Evolutionary conservation across 2,329 filamentous ascomycete genomes (phyloP), one percentile per base, ranked within the genome.

Genomic region (Meredithiella fracta): DNA sequence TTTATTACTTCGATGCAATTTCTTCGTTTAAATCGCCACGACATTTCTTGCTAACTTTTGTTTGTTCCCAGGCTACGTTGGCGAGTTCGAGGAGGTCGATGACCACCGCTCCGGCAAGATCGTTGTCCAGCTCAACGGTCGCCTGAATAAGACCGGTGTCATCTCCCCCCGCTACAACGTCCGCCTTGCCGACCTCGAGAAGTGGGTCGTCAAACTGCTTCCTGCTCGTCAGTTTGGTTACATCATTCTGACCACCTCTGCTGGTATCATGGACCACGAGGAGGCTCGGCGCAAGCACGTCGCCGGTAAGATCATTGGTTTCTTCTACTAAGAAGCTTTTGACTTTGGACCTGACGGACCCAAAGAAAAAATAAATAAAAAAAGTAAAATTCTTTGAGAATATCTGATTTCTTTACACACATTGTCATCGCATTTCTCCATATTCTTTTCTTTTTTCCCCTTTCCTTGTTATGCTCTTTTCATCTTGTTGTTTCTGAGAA

Each of bases 91-190:
- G 80, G 89, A 97, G 77, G 85, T 98, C 65, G 92, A 98, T 67
- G 90, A 98, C 79, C 92, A 98, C 84, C 89, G 92, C 73, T 92
- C 90, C 69, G 92, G 92, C 82, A 98, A 98, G 85, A 95, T 98
- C 63, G 89, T 98, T 67, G 92, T 98, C 69, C 92, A 98, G 82
- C 85, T 98, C 64, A 98, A 95, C 78, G 92, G 92, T 74, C 92
- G 89, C 65, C 89, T 70, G 85, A 89, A 73, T 55, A 59, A 59
- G 58, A 92, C 86, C 63, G 92, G 91, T 80, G 91, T 96, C 78
- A 98, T 98, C 82, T 92, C 85, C 64, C 92, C 92, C 72, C 87
- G 92, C 73, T 98, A 95, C 87, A 97, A 97, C 82, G 86, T 98
- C 74, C 89, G 91, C 73, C 89, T 98, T 69, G 77, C 80, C 68